Evolutionary conservation across 1,284 basidiomycete genomes (phyloP), one percentile per base, ranked within the genome.

Genomic region (Cerrena zonata): DNA sequence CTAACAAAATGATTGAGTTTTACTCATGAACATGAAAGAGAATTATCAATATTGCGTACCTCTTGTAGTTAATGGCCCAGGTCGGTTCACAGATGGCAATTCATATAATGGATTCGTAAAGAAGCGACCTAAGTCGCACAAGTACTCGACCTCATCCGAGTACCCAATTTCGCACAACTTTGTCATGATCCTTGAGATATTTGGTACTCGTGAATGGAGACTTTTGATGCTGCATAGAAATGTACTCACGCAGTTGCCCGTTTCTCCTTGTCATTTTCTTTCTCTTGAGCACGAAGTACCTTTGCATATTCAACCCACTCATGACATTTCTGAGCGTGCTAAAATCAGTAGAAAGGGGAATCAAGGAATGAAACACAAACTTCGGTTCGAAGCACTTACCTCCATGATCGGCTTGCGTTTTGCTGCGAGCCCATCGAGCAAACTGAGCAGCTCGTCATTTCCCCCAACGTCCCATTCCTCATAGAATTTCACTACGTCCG

Each of bases 161-260:
- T 37, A 47, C 11, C 45, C 45, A 7, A 47, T 12, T 5, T 47
- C 36, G 21, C 7, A 36, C 2, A 47, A 24, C 30, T 47, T 47
- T 4, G 4, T 21, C 11, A 21, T 37, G 26, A 47, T 47, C 12
- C 45, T 47, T 3, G 27, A 7, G 5, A 19, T 5, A n/a, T n/a
- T n/a, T n/a, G n/a, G n/a, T n/a, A n/a, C n/a, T n/a, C n/a, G n/a
- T n/a, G n/a, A n/a, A n/a, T n/a, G n/a, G n/a, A n/a, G n/a, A n/a
- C n/a, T n/a, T n/a, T n/a, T n/a, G n/a, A n/a, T n/a, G n/a, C n/a
- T n/a, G n/a, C n/a, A n/a, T n/a, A n/a, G n/a, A n/a, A 7, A 10
- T 19, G 11, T 25, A 34, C 30, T 7, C n/a, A 24, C 24, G 5
- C 23, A n/a, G 5, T 25, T 10, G 11, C 24, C 11, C 43, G 10